Percentiles rank a stretch among this genome's conserved stretches.
Conservation (phyloP, 768 basidiomycete species). For the Hysterangium stoloniferum region DNA sequence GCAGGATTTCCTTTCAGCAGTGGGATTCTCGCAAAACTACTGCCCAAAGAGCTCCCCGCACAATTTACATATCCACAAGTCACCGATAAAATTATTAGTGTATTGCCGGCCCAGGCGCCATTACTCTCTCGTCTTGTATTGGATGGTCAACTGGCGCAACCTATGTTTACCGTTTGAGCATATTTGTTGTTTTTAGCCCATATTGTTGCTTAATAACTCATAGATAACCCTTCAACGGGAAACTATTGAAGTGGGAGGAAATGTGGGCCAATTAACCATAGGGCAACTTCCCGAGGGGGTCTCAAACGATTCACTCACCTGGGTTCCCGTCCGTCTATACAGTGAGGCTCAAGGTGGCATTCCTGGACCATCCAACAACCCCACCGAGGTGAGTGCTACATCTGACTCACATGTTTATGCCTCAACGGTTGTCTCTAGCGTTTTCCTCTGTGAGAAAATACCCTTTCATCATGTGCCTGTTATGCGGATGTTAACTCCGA, state of each 20-base stretch:
- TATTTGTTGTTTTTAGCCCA: conserved; percentile 17
- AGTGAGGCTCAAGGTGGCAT: background rate
- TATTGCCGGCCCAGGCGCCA: background rate
- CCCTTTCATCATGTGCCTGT: background rate
- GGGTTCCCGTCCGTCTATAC: conserved; percentile 1
- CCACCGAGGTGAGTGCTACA: background rate
- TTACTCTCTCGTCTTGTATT: background rate
- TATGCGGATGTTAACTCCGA: conserved; percentile 17
- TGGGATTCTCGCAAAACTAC: background rate
- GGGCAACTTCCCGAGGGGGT: background rate
- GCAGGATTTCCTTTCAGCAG: background rate
- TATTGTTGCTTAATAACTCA: conserved; percentile 29
- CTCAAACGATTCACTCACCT: background rate
- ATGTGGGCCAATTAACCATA: background rate
- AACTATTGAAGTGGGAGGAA: background rate
- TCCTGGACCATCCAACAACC: background rate
- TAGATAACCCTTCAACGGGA: background rate
- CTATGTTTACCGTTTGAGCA: background rate
- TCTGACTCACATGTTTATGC: background rate
- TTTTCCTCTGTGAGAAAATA: background rate
- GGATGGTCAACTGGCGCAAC: background rate
- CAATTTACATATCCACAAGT: background rate
- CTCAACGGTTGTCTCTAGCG: background rate
- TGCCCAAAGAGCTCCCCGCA: background rate
- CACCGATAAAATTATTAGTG: background rate